phyloP scores from a whole-genome alignment of 2,329 filamentous ascomycete species.

The Aureobasidium mangrovei region DNA sequence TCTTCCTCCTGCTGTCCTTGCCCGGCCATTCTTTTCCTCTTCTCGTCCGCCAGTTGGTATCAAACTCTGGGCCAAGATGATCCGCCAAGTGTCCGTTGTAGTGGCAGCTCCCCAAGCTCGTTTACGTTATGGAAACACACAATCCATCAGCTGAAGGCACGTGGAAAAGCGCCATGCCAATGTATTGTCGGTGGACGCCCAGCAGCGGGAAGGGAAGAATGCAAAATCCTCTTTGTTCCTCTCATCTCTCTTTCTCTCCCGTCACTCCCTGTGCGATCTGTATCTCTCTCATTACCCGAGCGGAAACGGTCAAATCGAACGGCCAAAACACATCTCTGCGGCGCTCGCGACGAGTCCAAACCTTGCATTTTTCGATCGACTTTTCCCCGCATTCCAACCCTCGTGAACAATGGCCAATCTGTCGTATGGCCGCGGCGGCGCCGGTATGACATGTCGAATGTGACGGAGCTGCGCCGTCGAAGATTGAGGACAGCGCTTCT shows the following conservation, averaged over 20 bases:
- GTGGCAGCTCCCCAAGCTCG: neutral
- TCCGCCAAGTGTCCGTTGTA: neutral
- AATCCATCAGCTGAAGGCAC: neutral
- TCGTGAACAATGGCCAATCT: conserved; percentile 19
- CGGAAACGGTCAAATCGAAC: too few species aligned
- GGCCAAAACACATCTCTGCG: too few species aligned
- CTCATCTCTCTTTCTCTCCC: too few species aligned
- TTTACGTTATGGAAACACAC: conserved; percentile 10
- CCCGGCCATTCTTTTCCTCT: conserved; percentile 5
- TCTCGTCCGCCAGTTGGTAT: conserved; percentile 2
- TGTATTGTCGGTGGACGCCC: neutral
- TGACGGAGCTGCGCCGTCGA: neutral
- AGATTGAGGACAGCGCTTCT: too few species aligned
- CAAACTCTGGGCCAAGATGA: conserved; percentile 5
- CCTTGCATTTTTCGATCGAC: too few species aligned
- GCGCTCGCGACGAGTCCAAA: too few species aligned
- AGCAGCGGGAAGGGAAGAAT: too few species aligned
- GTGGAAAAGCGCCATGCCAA: neutral
- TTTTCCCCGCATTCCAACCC: neutral
- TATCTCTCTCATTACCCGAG: too few species aligned
- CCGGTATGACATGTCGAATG: conserved; percentile 40
- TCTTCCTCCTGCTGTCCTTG: neutral
- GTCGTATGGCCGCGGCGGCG: conserved; percentile 70
- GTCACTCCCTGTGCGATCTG: too few species aligned
- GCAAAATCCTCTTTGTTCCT: neutral